phyloP scores from a whole-genome alignment of 2,329 filamentous ascomycete species.

The Macroventuria anomochaeta region DNA sequence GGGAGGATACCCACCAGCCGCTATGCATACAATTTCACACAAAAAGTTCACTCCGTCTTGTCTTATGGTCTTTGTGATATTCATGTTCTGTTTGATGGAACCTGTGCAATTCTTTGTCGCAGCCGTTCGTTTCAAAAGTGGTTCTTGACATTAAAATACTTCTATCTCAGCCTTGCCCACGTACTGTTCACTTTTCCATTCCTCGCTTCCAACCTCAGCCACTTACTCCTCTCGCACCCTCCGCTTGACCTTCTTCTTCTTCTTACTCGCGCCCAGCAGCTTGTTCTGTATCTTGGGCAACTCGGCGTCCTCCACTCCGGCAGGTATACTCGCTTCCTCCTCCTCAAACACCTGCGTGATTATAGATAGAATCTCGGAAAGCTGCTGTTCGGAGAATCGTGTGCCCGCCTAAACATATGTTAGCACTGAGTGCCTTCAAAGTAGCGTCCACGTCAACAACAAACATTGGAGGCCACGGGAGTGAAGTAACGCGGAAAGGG shows the following conservation, averaged over 20 bases:
- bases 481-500: background rate
- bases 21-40: conserved; percentile 17
- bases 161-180: too few species aligned
- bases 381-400: conserved; percentile 40
- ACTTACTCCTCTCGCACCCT: conserved; percentile 1
- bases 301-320: conserved; percentile 34
- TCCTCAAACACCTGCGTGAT: conserved; percentile 41
- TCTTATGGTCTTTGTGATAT: too few species aligned
- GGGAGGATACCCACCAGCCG: conserved; percentile 20
- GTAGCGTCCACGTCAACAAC: too few species aligned
- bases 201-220: too few species aligned
- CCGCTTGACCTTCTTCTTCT: conserved; percentile 30
- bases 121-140: too few species aligned
- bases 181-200: too few species aligned
- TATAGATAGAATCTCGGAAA: conserved; percentile 38
- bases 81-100: too few species aligned
- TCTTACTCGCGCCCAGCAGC: conserved; percentile 35
- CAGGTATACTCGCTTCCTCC: conserved; percentile 37
- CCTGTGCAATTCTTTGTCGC: too few species aligned
- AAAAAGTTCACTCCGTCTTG: conserved; percentile 12
- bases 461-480: too few species aligned
- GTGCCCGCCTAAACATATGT: conserved; percentile 37
- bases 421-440: too few species aligned
- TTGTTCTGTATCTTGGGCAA: conserved; percentile 41
- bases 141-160: too few species aligned